Percentiles rank a stretch among this genome's conserved stretches.
These are phyloP conservation scores for Phoma sp. DNA, from an alignment of 2,329 filamentous ascomycete species.

Conservation along the genomic window DNA sequence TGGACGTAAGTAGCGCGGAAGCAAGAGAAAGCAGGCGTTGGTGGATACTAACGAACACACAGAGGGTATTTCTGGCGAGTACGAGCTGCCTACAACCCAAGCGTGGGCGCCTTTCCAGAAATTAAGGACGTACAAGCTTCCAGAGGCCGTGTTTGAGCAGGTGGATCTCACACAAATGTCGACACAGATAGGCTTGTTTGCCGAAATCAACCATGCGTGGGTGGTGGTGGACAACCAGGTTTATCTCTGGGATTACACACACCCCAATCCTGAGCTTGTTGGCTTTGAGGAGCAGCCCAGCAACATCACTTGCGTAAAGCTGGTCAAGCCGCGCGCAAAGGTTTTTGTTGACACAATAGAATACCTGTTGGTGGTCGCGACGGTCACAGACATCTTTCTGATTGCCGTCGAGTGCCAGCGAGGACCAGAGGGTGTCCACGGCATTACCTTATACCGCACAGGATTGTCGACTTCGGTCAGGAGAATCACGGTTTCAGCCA, in stretches of 20 bases:
- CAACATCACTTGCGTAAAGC: constrained; percentile 87
- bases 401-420: constrained; percentile 78
- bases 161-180: constrained; percentile 86
- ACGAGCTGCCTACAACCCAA: constrained; percentile 72
- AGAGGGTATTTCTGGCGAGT: constrained; percentile 92
- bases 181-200: constrained; percentile 94
- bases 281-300: constrained; percentile 89
- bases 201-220: constrained; percentile 94
- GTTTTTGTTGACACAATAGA: constrained; percentile 89
- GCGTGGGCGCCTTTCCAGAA: constrained; percentile 91
- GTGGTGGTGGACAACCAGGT: constrained; percentile 93
- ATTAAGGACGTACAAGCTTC: constrained; percentile 84
- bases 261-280: constrained; percentile 87
- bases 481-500: constrained; percentile 76
- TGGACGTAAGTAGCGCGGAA: constrained; percentile 66
- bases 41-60: constrained; percentile 37
- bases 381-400: constrained; percentile 80
- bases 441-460: constrained; percentile 84
- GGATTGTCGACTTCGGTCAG: constrained; percentile 80
- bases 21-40: neutral
- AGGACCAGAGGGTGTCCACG: constrained; percentile 69
- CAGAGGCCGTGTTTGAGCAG: constrained; percentile 89
- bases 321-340: constrained; percentile 81
- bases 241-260: constrained; percentile 97
- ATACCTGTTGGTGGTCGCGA: constrained; percentile 88